Conservation (phyloP, 768 basidiomycete species). For the Lactifluus volemus region DNA sequence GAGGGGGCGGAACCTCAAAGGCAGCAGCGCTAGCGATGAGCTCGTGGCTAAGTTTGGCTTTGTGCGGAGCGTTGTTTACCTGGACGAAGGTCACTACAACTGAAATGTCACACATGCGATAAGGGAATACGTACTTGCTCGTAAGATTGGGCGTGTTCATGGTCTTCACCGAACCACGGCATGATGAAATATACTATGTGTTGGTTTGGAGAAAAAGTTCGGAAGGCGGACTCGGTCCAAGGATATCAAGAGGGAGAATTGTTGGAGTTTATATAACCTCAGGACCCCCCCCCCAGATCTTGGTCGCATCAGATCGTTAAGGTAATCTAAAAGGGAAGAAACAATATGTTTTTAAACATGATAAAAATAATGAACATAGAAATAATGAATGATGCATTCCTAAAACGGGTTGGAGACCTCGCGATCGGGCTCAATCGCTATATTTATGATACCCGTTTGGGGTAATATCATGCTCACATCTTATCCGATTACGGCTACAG, state of each 20-base stretch:
- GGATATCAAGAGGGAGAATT: not conserved
- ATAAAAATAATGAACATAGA: too few relatives aligned
- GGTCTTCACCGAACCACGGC: not conserved
- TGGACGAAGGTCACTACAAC: not conserved
- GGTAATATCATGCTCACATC: not conserved
- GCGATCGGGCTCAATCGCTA: not conserved
- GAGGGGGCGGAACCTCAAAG: slow-evolving; percentile 39
- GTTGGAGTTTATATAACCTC: slow-evolving; percentile 4
- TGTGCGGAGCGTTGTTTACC: slow-evolving; percentile 28
- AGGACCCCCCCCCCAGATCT: not conserved
- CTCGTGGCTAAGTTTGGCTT: slow-evolving; percentile 55
- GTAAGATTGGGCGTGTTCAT: not conserved
- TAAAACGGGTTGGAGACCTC: not conserved
- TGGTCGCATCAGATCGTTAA: not conserved
- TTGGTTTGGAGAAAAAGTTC: not conserved
- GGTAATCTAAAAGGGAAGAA: not conserved
- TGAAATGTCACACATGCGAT: not conserved
- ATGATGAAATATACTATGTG: not conserved
- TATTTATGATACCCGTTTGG: not conserved
- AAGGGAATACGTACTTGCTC: not conserved
- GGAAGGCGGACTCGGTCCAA: not conserved
- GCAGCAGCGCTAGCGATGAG: slow-evolving; percentile 58
- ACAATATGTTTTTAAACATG: not conserved
- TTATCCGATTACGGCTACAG: not conserved
- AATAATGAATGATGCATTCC: not conserved